Base-by-base conservation (phyloP, 495 filamentous ascomycete species). In the Penicillium cosmopolitanum region DNA sequence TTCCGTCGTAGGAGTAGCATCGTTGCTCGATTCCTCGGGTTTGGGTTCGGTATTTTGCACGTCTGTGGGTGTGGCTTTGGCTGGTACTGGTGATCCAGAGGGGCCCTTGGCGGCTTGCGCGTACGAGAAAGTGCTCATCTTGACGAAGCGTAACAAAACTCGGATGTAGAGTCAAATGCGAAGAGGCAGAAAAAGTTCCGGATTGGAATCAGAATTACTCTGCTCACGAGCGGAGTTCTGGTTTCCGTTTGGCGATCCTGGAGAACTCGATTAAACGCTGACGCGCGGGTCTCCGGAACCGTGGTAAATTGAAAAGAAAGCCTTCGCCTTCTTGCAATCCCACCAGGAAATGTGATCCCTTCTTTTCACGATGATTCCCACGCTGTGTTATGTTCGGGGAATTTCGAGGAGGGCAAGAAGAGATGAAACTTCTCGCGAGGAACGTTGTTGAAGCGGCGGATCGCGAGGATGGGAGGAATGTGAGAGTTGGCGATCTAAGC, bases 61-160 rank as follows among this genome's bases (percentile, higher is more conserved):
- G 51, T 73, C 71, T 62, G 64, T 57, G 36, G 77, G 66, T 50
- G 60, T 60, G 42, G 73, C 61, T 67, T 75, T 73, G 66, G 80
- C 64, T 42, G 76, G 64, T 31, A 62, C 67, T 57, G 68, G 66
- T 56, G 64, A 70, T 48, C 80, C 64, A 55, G 84, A 75, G 57
- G 85, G 80, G 64, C 91, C 90, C 74, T 91, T 93, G 28, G 94
- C 95, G 68, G 94, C 94, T 80, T 96, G 92, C 57, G 94, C 94
- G 76, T 98, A 98, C 43, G 95, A 97, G 74, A 97, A 96, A 55
- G 72, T 71, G 55, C 66, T 67, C 55, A 62, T 59, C 19, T 55
- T 60, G 57, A 53, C 33, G 64, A 19, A 40, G 43, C 51, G 10
- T 11, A 51, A 60, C 48, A 50, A 57, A 60, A 63, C 56, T 46